These are phyloP conservation scores for Solanum tarapatanum DNA, from an alignment of 257 asterid genomes.

Conservation along the genomic window DNA sequence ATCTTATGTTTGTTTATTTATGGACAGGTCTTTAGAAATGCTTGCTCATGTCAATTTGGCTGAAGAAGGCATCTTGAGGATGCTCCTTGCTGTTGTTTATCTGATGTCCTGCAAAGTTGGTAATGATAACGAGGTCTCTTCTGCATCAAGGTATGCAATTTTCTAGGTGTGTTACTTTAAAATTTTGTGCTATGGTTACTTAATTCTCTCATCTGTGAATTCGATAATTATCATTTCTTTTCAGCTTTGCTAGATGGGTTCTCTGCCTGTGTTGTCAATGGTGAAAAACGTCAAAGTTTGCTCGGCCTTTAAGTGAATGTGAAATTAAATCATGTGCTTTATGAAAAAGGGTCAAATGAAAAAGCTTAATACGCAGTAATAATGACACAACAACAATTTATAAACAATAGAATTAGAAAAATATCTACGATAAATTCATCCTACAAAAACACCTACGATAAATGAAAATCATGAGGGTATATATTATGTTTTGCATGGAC, in stretches of 20 bases:
- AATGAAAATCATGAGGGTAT: background rate
- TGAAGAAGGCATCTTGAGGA: slow-evolving; percentile 80
- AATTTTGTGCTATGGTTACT: background rate
- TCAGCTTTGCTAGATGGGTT: background rate
- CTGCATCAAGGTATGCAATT: slow-evolving; percentile 75
- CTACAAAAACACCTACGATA: background rate
- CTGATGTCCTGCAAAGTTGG: slow-evolving; percentile 57
- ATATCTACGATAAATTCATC: background rate
- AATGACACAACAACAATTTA: background rate
- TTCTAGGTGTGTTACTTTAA: background rate
- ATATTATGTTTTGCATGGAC: background rate
- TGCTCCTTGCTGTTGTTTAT: slow-evolving; percentile 76
- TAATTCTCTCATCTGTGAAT: background rate
- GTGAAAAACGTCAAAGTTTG: background rate
- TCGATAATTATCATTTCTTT: background rate
- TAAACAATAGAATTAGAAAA: background rate
- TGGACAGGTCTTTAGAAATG: slow-evolving; percentile 79
- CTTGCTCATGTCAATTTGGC: slow-evolving; percentile 65
- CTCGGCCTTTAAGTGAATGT: background rate
- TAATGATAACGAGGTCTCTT: slow-evolving; percentile 60
- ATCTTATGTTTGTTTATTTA: slow-evolving; percentile 25
- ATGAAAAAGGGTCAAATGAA: background rate
- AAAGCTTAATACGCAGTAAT: background rate
- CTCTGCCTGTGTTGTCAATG: background rate
- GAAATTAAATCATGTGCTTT: background rate